These are phyloP conservation scores for Physaria fendleri DNA, from an alignment of 345 rosid genomes.

Conservation along the genomic window DNA sequence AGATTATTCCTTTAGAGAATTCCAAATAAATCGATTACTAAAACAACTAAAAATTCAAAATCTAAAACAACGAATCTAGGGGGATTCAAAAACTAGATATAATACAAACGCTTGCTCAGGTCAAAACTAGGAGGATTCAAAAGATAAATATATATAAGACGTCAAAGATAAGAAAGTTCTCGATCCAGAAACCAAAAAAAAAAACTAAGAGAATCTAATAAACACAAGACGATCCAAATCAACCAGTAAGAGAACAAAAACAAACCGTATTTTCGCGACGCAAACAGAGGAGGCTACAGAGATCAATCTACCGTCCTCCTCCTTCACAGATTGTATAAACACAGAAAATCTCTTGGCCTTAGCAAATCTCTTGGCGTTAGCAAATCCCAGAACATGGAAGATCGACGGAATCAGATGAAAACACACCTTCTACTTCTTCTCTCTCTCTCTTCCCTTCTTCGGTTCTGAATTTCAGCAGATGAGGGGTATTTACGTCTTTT, in stretches of 20 bases:
- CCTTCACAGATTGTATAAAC: no score
- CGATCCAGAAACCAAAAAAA: neutral
- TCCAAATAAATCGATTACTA: neutral
- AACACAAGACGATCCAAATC: slow-evolving; percentile 9
- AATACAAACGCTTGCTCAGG: neutral
- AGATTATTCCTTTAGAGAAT: neutral
- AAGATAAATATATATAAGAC: neutral
- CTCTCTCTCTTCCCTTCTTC: no score
- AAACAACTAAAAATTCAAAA: neutral
- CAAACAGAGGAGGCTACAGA: no score
- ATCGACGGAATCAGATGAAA: no score
- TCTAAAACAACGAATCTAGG: slow-evolving; percentile 13
- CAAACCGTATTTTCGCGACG: neutral
- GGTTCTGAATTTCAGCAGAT: no score
- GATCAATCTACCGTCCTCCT: no score
- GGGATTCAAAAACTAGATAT: no score
- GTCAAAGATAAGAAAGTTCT: neutral
- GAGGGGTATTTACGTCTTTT: no score
- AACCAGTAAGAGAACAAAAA: neutral
- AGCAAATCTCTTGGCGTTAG: no score
- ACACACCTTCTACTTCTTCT: no score
- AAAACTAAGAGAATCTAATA: slow-evolving; percentile 14
- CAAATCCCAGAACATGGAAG: no score
- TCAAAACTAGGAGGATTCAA: slow-evolving; percentile 2
- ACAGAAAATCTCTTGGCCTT: no score